These are phyloP conservation scores for Castanospermum australe DNA, from an alignment of 306 rosid genomes.

Conservation along the genomic window DNA sequence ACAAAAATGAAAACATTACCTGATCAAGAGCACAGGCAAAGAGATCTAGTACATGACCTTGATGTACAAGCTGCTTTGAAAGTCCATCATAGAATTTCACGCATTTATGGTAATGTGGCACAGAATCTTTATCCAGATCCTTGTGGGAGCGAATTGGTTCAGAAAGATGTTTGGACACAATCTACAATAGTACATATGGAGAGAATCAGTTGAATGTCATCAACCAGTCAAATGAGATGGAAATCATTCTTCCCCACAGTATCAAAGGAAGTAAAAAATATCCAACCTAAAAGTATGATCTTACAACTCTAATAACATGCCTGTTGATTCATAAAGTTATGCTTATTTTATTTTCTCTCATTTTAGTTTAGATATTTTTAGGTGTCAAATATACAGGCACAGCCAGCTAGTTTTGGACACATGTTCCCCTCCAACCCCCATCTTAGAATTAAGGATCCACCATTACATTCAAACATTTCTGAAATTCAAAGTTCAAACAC, in stretches of 20 bases:
- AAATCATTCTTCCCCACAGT: not conserved
- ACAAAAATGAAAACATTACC: slow-evolving; percentile 46
- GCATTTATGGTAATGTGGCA: slow-evolving; percentile 76
- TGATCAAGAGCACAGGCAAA: slow-evolving; percentile 98
- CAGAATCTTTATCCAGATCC: slow-evolving; percentile 98
- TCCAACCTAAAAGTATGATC: not conserved
- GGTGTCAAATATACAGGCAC: not conserved
- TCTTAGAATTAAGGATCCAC: not conserved
- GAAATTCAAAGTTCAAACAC: not conserved
- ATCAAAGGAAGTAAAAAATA: not conserved
- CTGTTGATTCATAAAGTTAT: not conserved
- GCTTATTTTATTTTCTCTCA: not conserved
- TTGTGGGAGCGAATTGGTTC: slow-evolving; percentile 99
- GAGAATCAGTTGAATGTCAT: slow-evolving; percentile 28
- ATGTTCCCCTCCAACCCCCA: not conserved
- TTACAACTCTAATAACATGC: not conserved
- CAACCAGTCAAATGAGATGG: slow-evolving; percentile 15
- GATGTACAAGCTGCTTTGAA: slow-evolving; percentile 96
- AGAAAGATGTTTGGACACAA: slow-evolving; percentile 80
- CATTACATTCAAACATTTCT: not conserved
- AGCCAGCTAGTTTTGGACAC: not conserved
- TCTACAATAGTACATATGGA: slow-evolving; percentile 51
- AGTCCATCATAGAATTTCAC: slow-evolving; percentile 90
- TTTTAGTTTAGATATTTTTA: not conserved
- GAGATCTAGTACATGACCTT: slow-evolving; percentile 95